These are phyloP conservation scores for Sordaria brevicollis DNA, from an alignment of 495 filamentous ascomycete genomes.

Conservation along the genomic window DNA sequence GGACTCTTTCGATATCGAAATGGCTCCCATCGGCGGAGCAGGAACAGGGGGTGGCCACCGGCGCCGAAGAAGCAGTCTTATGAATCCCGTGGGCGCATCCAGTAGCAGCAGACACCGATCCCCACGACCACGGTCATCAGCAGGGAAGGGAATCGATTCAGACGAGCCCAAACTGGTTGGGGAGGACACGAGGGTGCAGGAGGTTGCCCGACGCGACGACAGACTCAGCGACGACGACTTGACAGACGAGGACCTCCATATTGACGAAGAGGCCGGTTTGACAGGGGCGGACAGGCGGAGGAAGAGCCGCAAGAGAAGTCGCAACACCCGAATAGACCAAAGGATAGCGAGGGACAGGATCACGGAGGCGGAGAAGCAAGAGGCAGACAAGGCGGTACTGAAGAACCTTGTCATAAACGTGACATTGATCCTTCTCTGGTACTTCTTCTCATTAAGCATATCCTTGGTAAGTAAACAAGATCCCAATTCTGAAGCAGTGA, in stretches of 20 bases:
- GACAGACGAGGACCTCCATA: slow-evolving; percentile 63
- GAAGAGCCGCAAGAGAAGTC: slow-evolving; percentile 51
- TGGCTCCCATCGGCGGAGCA: slow-evolving; percentile 32
- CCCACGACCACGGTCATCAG: slow-evolving; percentile 31
- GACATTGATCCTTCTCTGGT: slow-evolving; percentile 78
- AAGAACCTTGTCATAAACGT: slow-evolving; percentile 60
- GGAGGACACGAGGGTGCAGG: slow-evolving; percentile 20
- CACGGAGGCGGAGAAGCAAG: slow-evolving; percentile 52
- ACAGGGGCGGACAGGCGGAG: slow-evolving; percentile 60
- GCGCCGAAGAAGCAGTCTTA: slow-evolving; percentile 50
- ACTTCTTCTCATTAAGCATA: slow-evolving; percentile 87
- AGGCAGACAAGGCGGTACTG: slow-evolving; percentile 61
- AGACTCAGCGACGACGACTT: slow-evolving; percentile 12
- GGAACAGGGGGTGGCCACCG: slow-evolving; percentile 35
- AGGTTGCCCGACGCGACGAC: slow-evolving; percentile 15
- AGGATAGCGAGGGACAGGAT: slow-evolving; percentile 50
- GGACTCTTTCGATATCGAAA: slow-evolving; percentile 34
- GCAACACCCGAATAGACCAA: slow-evolving; percentile 64
- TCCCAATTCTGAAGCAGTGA: background rate
- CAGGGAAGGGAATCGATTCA: slow-evolving; percentile 22
- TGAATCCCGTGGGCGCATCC: slow-evolving; percentile 30
- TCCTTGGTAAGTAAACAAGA: slow-evolving; percentile 61
- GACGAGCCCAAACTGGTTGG: slow-evolving; percentile 31
- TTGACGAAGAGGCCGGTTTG: slow-evolving; percentile 84
- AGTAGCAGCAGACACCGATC: slow-evolving; percentile 34